Evolutionary conservation across 2,329 filamentous ascomycete genomes (phyloP), one percentile per base, ranked within the genome.

Genomic region (Chaetomium sp.): DNA sequence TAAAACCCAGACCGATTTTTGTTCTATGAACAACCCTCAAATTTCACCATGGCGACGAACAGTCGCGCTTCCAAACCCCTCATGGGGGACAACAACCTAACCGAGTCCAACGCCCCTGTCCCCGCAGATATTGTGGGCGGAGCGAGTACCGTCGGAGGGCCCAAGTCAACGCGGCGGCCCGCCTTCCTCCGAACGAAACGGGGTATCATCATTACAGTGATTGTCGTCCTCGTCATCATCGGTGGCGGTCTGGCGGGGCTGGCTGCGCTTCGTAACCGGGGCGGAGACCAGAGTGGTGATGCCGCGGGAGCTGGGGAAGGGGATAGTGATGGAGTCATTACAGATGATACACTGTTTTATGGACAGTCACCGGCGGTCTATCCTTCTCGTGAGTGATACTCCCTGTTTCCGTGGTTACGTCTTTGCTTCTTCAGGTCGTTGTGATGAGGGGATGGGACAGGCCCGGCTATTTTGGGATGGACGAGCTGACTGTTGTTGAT

Each of bases 281-380:
- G 43, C 5, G 54, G 42, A 4, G 43, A 46, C 11, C 47, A 47
- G 5, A 42, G 19, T n/a, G 42, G 34, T 11, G 40, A 42, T 4
- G 12, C 45, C 37, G 46, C 38, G 14, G 6, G 14, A 4, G 35
- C 11, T 4, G 27, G 10, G 34, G 47, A 12, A 0, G 35, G 46
- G 10, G 14, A 47, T 11, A 48, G 46, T 1, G 38, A 36, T 3
- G 55, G 46, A 9, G 55, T 64, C 35, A 74, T 79, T 52, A 69
- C 62, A 4, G 67, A 71, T 42, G 75, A 80, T 59, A 59, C 65
- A 0, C 70, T 70, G 55, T 80, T 81, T 52, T 79, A 79, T 54
- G 78, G 77, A 40, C 68, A 74, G 59, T 79, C 76, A 7, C 75
- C 75, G 34, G 70, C 75, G 0, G 73, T 79, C 0, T 79, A 80